Base-by-base conservation (phyloP, 2,329 filamentous ascomycete genomes). In the Ascosphaera aggregata region DNA sequence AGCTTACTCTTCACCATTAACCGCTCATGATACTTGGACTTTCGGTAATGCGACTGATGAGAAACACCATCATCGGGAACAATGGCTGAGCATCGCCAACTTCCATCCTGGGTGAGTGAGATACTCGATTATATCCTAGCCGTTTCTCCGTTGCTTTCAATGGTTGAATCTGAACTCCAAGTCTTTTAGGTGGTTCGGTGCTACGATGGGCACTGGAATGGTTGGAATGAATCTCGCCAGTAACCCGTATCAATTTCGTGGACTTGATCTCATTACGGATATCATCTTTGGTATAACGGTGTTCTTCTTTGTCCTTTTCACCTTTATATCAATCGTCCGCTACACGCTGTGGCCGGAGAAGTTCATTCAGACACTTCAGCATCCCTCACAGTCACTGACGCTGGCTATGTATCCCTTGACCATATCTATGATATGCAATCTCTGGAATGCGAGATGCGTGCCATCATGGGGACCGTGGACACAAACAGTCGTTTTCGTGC, bases 141-240 rank as follows among this genome's bases (percentile, higher is more conserved):
- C 7, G 22, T n/a, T 35, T 22, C 34, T 5, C 9, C 5, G n/a
- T n/a, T 19, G 16, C 15, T 3, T 24, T 27, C 15, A 9, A 18
- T 13, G 4, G 13, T 5, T 13, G 22, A 37, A 4, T 13, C 17
- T 3, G 32, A n/a, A 41, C 13, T 15, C 16, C 27, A 27, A 38
- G 5, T 11, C 19, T 32, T 18, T 11, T 9, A 34, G 9, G 18
- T 73, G 70, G 69, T 73, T 72, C 49, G 58, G 65, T 2, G 62
- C 66, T 22, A 71, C 62, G 34, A 73, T 80, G 73, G 75, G 75
- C 19, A 80, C 74, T 0, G 76, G 74, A 16, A 69, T 80, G 31
- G 68, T 75, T 7, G 68, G 69, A 1, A 65, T 77, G 31, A 58
- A 80, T 16, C 60, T 80, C 15, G 60, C 69, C 45, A 64, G 66